Evolutionary conservation across 352 stramenopile species (phyloP).

Genomic region (Blastocystis sp.): DNA sequence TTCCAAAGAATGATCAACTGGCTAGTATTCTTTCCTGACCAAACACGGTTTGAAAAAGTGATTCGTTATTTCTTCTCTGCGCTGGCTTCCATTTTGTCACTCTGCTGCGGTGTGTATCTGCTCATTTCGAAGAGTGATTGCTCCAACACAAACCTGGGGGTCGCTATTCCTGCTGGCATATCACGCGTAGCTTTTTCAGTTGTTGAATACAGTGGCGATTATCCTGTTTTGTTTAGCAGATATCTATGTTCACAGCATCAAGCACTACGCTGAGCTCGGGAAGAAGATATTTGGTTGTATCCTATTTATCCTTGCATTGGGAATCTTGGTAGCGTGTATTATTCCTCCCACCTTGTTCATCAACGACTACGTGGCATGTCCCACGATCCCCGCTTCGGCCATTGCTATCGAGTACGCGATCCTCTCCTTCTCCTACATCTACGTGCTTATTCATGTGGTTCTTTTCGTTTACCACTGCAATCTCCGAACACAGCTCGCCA

Average conservation of each 20-base stretch:
- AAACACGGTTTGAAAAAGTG: not conserved
- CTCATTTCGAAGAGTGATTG: not conserved
- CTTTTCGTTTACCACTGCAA: slow-evolving; percentile 60
- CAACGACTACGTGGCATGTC: slow-evolving; percentile 11
- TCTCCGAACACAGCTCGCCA: slow-evolving; percentile 52
- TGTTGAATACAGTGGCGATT: not conserved
- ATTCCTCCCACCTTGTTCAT: slow-evolving; percentile 24
- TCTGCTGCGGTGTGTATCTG: not conserved
- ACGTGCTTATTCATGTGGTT: slow-evolving; percentile 48
- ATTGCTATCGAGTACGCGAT: slow-evolving; percentile 4
- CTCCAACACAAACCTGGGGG: not conserved
- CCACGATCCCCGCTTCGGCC: not conserved
- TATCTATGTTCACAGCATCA: slow-evolving; percentile 41
- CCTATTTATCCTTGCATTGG: slow-evolving; percentile 39
- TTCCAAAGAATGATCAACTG: slow-evolving; percentile 62
- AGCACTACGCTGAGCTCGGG: slow-evolving; percentile 42
- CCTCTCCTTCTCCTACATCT: slow-evolving; percentile 36
- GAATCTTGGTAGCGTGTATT: not conserved
- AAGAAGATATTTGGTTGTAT: slow-evolving; percentile 53
- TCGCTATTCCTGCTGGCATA: not conserved
- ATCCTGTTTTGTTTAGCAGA: slow-evolving; percentile 58
- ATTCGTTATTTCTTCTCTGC: slow-evolving; percentile 1
- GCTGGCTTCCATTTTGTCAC: not conserved
- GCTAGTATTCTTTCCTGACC: slow-evolving; percentile 59
- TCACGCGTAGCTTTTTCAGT: slow-evolving; percentile 17